These are phyloP conservation scores for Zymoseptoria ardabiliae DNA, from an alignment of 2,329 filamentous ascomycete genomes.

Conservation along the genomic window DNA sequence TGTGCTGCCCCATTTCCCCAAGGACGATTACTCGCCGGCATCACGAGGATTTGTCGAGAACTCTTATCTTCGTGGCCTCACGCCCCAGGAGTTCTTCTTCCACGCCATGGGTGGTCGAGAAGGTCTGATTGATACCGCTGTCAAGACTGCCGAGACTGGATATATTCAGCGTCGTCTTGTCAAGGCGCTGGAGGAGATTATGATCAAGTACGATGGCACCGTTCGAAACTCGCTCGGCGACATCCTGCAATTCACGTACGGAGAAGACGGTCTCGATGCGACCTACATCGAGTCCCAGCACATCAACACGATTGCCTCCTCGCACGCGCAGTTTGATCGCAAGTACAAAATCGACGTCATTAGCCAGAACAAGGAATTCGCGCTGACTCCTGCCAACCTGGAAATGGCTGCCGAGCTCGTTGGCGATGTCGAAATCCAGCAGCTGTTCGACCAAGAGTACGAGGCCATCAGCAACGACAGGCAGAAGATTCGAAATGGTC, in stretches of 20 bases:
- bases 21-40: conserved; percentile 97
- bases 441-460: conserved; percentile 80
- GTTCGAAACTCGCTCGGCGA: conserved; percentile 95
- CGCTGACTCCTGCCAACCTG: conserved; percentile 61
- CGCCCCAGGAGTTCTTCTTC: conserved; percentile 97
- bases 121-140: conserved; percentile 97
- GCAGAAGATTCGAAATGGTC: conserved; percentile 61
- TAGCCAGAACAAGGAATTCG: conserved; percentile 47
- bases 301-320: conserved; percentile 78
- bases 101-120: conserved; percentile 99
- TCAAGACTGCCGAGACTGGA: conserved; percentile 98
- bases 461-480: conserved; percentile 71
- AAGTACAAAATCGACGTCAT: conserved; percentile 84
- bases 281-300: conserved; percentile 88
- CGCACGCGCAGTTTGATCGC: conserved; percentile 67
- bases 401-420: conserved; percentile 81
- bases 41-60: conserved; percentile 98
- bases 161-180: conserved; percentile 98
- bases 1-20: conserved; percentile 94
- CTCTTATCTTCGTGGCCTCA: conserved; percentile 91
- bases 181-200: conserved; percentile 95
- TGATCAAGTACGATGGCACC: conserved; percentile 94
- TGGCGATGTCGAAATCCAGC: conserved; percentile 81
- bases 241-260: conserved; percentile 94
- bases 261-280: conserved; percentile 92